These are phyloP conservation scores for Leccinum imitatum DNA, from an alignment of 768 basidiomycete species.

Conservation along the genomic window DNA sequence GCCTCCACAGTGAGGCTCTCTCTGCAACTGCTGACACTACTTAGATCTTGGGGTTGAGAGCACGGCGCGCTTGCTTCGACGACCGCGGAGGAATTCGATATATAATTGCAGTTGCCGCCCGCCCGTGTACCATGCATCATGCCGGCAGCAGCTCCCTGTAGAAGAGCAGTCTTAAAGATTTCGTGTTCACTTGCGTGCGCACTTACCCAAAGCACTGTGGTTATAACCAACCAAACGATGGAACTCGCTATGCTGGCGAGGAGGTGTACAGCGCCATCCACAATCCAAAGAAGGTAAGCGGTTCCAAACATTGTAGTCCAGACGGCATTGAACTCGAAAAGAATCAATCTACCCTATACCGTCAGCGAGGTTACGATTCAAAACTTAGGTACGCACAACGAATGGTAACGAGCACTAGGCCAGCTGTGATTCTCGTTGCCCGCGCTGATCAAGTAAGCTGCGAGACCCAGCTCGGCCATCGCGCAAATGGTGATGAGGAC, in stretches of 20 bases:
- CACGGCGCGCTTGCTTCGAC: constrained; percentile 26
- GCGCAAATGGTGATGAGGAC: constrained; percentile 64
- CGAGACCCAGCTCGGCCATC: constrained; percentile 72
- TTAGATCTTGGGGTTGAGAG: constrained; percentile 22
- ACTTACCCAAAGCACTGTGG: constrained; percentile 66
- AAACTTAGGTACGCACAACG: constrained; percentile 45
- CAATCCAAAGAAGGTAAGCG: constrained; percentile 70
- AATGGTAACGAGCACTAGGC: constrained; percentile 62
- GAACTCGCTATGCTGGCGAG: constrained; percentile 80
- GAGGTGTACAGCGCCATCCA: constrained; percentile 62
- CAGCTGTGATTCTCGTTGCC: constrained; percentile 64
- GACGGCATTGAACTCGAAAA: constrained; percentile 61
- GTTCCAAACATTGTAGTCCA: constrained; percentile 76
- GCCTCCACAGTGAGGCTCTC: constrained; percentile 73
- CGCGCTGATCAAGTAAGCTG: constrained; percentile 68
- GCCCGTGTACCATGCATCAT: constrained; percentile 63
- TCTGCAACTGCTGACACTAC: constrained; percentile 50
- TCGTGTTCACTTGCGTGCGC: not conserved
- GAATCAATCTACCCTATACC: constrained; percentile 43
- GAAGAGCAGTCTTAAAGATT: constrained; percentile 5
- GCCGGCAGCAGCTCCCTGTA: constrained; percentile 65
- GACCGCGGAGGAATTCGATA: constrained; percentile 36
- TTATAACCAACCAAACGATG: constrained; percentile 67
- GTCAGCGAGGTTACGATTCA: constrained; percentile 6
- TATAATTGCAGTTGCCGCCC: constrained; percentile 57